These are phyloP conservation scores for Cephaloascus fragrans DNA, from an alignment of 805 yeast species.

Conservation along the genomic window DNA sequence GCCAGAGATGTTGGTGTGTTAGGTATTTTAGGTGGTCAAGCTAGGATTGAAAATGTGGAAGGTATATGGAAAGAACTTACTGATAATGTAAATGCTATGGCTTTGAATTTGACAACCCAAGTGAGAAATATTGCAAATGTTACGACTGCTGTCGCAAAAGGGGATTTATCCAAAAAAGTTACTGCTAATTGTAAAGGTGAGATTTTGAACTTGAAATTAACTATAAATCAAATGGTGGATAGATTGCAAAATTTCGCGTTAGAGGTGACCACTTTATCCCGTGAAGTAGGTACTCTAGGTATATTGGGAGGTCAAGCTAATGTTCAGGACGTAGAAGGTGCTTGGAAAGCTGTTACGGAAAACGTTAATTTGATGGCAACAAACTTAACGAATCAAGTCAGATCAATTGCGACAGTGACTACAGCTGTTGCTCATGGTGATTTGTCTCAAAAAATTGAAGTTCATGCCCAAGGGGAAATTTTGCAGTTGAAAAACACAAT, in stretches of 20 bases:
- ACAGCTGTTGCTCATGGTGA: constrained; percentile 92
- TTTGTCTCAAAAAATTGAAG: constrained; percentile 74
- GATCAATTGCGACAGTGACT: constrained; percentile 84
- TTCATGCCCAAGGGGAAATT: constrained; percentile 86
- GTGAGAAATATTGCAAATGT: constrained; percentile 83
- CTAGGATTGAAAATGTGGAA: constrained; percentile 65
- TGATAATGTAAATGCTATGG: constrained; percentile 87
- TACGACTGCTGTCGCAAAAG: constrained; percentile 81
- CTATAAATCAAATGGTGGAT: constrained; percentile 43
- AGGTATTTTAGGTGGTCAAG: constrained; percentile 85
- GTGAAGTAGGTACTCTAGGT: constrained; percentile 39
- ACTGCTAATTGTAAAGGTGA: constrained; percentile 82
- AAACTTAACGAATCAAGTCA: constrained; percentile 60
- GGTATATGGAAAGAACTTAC: constrained; percentile 86
- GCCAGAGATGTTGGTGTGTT: constrained; percentile 88
- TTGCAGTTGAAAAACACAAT: constrained; percentile 78
- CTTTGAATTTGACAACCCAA: constrained; percentile 76
- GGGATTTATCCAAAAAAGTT: constrained; percentile 72
- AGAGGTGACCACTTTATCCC: constrained; percentile 34
- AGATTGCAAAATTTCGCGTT: constrained; percentile 37
- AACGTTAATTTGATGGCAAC: constrained; percentile 39
- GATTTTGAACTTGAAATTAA: constrained; percentile 32
- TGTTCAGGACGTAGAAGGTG: constrained; percentile 41
- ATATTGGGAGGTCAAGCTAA: constrained; percentile 41
- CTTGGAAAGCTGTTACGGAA: constrained; percentile 40